Evolutionary conservation across 2,329 filamentous ascomycete genomes (phyloP), one percentile per base, ranked within the genome.

Genomic region (Cercospora sp.): DNA sequence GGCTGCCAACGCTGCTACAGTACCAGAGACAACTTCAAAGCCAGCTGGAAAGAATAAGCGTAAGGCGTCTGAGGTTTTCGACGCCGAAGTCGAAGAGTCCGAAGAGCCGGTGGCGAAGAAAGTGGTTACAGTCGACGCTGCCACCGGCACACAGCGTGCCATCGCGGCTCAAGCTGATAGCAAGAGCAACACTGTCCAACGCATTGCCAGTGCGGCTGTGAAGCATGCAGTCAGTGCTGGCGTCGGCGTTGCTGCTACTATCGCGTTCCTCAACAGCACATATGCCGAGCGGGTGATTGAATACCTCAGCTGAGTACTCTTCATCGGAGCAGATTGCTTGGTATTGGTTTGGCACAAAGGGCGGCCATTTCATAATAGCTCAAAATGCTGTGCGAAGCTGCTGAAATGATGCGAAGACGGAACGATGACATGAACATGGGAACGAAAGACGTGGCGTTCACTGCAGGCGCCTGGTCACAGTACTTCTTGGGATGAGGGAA

Each of bases 261-360:
- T 74, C 30, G 73, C 73, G 5, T 75, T 77, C 65, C 65, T 77
- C 23, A 71, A 67, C 45, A 75, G 73, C 66, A 67, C 74, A 8
- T 71, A 72, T 55, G 73, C 72, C 33, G 66, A 74, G 66, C 69
- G 65, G 39, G 51, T 74, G n/a, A 69, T 74, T 9, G 68, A 75
- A 28, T 74, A 70, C 48, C 60, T 74, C 28, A 65, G 57, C 20
- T 74, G 64, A 70, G 12, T n/a, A 28, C 31, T 20, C 20, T 18
- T 7, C 3, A n/a, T 30, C 23, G n/a, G n/a, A 10, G 16, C 26
- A 36, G 13, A 45, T 30, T 30, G 20, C 62, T 28, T n/a, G 18
- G 5, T 23, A 28, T 12, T 12, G 48, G 48, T 26, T 55, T 55
- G 8, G 48, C 48, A 28, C 48, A 30, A 16, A 55, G 23, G 12